A percentile compares a stretch with the other conserved stretches of the same genome.
Conservation (phyloP, 129 eudicot species). For the Dittrichia graveolens region DNA sequence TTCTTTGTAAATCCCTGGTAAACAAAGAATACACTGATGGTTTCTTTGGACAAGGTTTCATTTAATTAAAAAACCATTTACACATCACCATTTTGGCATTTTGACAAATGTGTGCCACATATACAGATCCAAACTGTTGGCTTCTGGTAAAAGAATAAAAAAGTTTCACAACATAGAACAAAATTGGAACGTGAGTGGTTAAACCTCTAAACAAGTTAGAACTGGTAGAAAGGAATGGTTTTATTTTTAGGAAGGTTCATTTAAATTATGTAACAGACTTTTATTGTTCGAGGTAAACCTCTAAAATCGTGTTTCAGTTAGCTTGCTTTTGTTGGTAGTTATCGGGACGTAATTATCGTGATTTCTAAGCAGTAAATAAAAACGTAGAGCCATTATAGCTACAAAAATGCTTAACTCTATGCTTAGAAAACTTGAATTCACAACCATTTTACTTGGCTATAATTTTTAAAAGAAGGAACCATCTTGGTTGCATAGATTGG, state of each 20-base stretch:
- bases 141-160: too few species aligned
- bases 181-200: too few species aligned
- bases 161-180: too few species aligned
- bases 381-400: neutral
- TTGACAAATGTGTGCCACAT: too few species aligned
- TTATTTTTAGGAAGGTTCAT: neutral
- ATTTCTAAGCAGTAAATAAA: neutral
- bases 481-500: neutral
- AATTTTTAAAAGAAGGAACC: neutral
- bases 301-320: conserved; percentile 6
- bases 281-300: neutral
- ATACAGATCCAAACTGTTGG: too few species aligned
- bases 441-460: neutral
- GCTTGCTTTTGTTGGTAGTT: conserved; percentile 15
- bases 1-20: too few species aligned
- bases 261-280: neutral
- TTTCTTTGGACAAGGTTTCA: too few species aligned
- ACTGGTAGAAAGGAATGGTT: neutral
- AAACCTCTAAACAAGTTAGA: too few species aligned
- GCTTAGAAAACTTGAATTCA: neutral
- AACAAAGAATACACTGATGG: too few species aligned
- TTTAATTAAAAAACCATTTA: too few species aligned
- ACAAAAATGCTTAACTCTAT: neutral
- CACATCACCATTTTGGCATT: too few species aligned
- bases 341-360: neutral